Conservation (phyloP, 176 grass and related monocot species). For the Oryza glaberrima region DNA sequence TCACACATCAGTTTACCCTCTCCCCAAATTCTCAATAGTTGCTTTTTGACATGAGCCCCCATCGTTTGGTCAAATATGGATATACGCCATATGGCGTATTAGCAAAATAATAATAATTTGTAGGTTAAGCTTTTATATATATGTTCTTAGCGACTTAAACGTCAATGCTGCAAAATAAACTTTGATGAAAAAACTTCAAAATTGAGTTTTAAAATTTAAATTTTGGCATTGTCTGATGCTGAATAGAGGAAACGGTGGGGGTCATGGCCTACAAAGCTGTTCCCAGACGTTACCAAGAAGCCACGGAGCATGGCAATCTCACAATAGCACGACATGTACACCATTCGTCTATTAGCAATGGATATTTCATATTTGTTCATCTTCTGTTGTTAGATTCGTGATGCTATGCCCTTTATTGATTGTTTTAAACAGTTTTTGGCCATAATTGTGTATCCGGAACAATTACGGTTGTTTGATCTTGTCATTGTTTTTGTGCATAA, state of each 20-base stretch:
- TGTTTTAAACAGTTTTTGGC: not conserved
- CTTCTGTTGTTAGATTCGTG: not conserved
- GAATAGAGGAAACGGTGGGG: too few species aligned
- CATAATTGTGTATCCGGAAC: not conserved
- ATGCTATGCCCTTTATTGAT: not conserved
- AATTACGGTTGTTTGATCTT: not conserved
- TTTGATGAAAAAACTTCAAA: too few species aligned
- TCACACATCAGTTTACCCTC: not conserved
- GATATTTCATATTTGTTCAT: not conserved
- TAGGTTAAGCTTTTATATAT: too few species aligned
- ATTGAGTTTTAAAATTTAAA: too few species aligned
- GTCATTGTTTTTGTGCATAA: conserved; percentile 5
- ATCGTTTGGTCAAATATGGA: too few species aligned
- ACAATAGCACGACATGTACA: not conserved
- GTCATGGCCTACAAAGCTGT: not conserved
- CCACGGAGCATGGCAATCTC: not conserved
- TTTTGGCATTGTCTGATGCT: too few species aligned
- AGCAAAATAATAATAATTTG: too few species aligned
- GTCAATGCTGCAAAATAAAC: too few species aligned
- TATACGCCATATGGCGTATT: too few species aligned
- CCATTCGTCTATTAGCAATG: not conserved
- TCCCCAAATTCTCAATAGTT: not conserved
- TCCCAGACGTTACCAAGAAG: not conserved
- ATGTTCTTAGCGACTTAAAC: too few species aligned
- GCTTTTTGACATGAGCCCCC: not conserved